phyloP scores from a whole-genome alignment of 768 basidiomycete species.

The Steccherinum ochraceum region DNA sequence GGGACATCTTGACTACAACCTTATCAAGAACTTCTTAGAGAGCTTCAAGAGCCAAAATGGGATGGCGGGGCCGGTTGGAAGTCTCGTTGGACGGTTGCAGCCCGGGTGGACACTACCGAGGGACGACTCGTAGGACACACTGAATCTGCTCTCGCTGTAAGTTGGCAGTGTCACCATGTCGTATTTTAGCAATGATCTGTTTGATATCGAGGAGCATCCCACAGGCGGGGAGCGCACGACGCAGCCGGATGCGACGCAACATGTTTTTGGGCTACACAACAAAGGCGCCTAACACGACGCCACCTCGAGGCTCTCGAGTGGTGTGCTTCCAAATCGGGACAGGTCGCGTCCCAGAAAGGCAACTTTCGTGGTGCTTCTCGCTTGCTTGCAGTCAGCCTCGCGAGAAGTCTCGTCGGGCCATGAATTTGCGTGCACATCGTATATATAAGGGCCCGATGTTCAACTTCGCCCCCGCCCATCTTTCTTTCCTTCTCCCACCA shows the following conservation, averaged over 20 bases:
- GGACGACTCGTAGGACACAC: constrained; percentile 42
- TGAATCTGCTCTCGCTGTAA: no score
- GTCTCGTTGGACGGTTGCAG: constrained; percentile 78
- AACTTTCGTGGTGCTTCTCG: constrained; percentile 2
- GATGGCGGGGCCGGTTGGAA: constrained; percentile 86
- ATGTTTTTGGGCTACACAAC: no score
- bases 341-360: constrained; percentile 2
- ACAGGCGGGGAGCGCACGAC: no score
- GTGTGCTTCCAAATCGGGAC: constrained; percentile 3
- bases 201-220: no score
- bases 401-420: constrained; percentile 21
- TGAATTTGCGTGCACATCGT: constrained; percentile 8
- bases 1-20: constrained; percentile 68
- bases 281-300: no score
- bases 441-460: constrained; percentile 15
- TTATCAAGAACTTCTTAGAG: constrained; percentile 96
- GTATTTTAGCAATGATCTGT: no score
- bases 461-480: constrained; percentile 5
- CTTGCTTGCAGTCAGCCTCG: constrained; percentile 5
- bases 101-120: constrained; percentile 69
- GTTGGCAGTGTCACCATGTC: not conserved
- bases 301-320: not conserved
- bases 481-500: constrained; percentile 16
- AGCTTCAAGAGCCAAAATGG: constrained; percentile 93
- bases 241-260: no score